Evolutionary conservation across 352 stramenopile genomes (phyloP), one percentile per base, ranked within the genome.

Genomic region (Phytophthora fragariae): DNA sequence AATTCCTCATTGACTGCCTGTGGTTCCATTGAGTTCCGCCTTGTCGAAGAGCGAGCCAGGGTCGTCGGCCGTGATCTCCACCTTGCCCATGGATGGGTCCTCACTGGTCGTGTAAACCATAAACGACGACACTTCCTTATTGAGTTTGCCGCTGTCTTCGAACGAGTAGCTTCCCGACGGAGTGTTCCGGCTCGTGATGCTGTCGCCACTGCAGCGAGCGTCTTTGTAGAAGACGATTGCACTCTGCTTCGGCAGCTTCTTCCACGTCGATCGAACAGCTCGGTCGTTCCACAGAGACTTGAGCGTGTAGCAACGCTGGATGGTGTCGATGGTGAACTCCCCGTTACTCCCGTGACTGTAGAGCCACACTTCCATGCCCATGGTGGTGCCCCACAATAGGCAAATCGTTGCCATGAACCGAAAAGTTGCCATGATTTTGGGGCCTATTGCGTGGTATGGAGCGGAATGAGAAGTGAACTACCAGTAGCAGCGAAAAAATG

Each of bases 251-350:
- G 57, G 41, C 44, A 72, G 55, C 12, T 68, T 65, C 57, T 72
- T 65, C 69, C 63, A 76, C 57, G 44, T 65, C 7, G 69, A 19
- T 57, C 41, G 57, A 17, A 65, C 58, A 21, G 63, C 63, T 33
- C 63, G 57, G 53, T 76, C 69, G 44, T 60, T 53, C 69, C 69
- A 76, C 63, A 61, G 50, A n/a, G 64, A 39, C 58, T 72, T 19
- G 50, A 76, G 11, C 0, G 63, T 76, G 52, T 76, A 76, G 62
- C 63, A 76, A 5, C 39, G 57, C 37, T 72, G 57, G 19, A 55
- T 37, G 6, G 49, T 65, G 50, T 72, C 52, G 41, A 76, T 27
- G 9, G 63, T 64, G 52, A 72, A 72, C 41, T 67, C 68, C 50
- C 63, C 57, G 41, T 76, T 68, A 50, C 69, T 72, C 7, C 63